Conservation (phyloP, 441 rosid species). For the Isatis lusitanica region DNA sequence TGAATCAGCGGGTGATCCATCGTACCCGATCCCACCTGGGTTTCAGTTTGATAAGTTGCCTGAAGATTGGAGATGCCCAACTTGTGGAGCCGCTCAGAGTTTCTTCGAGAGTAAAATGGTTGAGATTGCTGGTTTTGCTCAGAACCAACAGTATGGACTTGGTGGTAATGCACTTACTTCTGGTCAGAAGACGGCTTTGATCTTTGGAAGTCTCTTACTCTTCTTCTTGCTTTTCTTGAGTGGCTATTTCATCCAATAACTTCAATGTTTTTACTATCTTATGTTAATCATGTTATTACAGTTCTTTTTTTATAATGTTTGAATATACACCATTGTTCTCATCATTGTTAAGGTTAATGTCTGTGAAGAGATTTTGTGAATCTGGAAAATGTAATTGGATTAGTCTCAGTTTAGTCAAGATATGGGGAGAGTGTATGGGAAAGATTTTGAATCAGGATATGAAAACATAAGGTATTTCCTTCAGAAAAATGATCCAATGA, state of each 20-base stretch:
- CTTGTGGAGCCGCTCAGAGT: constrained; percentile 87
- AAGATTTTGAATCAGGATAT: neutral
- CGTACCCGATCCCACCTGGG: constrained; percentile 87
- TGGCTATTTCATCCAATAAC: constrained; percentile 70
- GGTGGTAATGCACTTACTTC: constrained; percentile 91
- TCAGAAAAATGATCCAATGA: no score
- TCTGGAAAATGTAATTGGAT: neutral
- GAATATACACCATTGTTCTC: neutral
- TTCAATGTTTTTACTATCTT: neutral
- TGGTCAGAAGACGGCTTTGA: constrained; percentile 77
- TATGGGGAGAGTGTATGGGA: neutral
- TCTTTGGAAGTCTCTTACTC: constrained; percentile 68
- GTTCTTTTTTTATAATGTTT: constrained; percentile 5
- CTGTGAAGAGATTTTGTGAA: neutral
- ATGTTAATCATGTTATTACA: neutral
- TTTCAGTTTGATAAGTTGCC: constrained; percentile 72
- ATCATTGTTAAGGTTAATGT: neutral
- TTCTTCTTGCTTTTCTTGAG: constrained; percentile 70
- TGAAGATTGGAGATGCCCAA: constrained; percentile 87
- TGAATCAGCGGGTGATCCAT: constrained; percentile 81
- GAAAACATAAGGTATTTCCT: no score
- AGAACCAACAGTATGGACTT: constrained; percentile 86
- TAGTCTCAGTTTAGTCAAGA: neutral
- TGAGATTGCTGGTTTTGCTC: constrained; percentile 94
- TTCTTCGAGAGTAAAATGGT: constrained; percentile 89